These are phyloP conservation scores for Phaseolus coccineus DNA, from an alignment of 331 rosid genomes.

Conservation along the genomic window DNA sequence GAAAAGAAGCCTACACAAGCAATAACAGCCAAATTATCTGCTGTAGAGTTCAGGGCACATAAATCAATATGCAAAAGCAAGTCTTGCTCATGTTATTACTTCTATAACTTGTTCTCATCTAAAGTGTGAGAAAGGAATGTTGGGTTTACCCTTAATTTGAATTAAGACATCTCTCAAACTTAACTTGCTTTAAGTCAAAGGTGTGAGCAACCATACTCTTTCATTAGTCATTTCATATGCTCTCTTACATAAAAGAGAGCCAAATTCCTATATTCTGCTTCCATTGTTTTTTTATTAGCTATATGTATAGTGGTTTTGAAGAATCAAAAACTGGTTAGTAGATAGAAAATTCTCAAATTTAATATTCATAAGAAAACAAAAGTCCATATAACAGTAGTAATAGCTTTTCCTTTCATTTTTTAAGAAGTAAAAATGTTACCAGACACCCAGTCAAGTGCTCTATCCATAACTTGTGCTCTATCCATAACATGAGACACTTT, in stretches of 20 bases:
- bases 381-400: neutral
- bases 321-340: neutral
- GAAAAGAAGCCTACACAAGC: neutral
- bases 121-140: neutral
- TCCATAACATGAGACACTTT: constrained; percentile 8
- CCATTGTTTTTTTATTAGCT: neutral
- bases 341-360: constrained; percentile 4
- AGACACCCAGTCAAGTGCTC: constrained; percentile 29
- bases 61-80: neutral
- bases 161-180: neutral
- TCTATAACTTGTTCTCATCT: neutral
- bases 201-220: neutral
- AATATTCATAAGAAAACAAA: constrained; percentile 1
- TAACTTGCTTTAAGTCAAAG: neutral
- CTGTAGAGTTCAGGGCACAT: neutral
- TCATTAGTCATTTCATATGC: neutral
- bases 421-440: constrained; percentile 49
- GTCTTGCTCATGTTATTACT: neutral
- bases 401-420: neutral
- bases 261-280: constrained; percentile 6
- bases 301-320: neutral
- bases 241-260: neutral
- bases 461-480: neutral
- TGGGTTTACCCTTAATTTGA: neutral
- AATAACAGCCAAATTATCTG: neutral